phyloP scores from a whole-genome alignment of 352 stramenopile species.

The Phytophthora sansomeana region DNA sequence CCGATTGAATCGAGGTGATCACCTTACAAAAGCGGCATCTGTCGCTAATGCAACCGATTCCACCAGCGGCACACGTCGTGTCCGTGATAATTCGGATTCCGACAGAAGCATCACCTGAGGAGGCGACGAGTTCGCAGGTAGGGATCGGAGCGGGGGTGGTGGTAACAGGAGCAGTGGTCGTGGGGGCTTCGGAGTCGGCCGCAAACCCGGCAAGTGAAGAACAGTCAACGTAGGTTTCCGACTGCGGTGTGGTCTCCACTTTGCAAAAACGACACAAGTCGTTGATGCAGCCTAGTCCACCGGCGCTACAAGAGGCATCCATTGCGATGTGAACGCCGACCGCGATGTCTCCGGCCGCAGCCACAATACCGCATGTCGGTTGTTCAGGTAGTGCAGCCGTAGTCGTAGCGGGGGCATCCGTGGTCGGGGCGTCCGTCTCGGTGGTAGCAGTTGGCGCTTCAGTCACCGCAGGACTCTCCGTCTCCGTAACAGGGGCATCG shows the following conservation, averaged over 20 bases:
- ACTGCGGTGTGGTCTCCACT: constrained; percentile 26
- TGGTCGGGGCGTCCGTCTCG: neutral
- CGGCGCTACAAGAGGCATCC: constrained; percentile 35
- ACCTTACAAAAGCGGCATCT: constrained; percentile 55
- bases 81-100: constrained; percentile 44
- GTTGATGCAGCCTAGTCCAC: constrained; percentile 48
- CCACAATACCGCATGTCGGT: constrained; percentile 16
- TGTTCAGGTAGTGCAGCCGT: neutral
- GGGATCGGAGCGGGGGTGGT: neutral
- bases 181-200: neutral
- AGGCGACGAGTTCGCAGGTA: constrained; percentile 19
- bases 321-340: constrained; percentile 41
- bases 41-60: constrained; percentile 43
- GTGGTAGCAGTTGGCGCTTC: neutral
- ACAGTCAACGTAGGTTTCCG: constrained; percentile 30
- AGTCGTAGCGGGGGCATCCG: constrained; percentile 1
- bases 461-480: neutral
- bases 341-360: constrained; percentile 30
- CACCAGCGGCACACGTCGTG: constrained; percentile 27
- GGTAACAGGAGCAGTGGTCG: neutral
- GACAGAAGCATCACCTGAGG: constrained; percentile 29
- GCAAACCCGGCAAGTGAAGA: constrained; percentile 2
- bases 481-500: neutral
- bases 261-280: constrained; percentile 59
- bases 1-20: constrained; percentile 31